phyloP scores from a whole-genome alignment of 2,329 filamentous ascomycete species.

The Sclerotinia borealis region DNA sequence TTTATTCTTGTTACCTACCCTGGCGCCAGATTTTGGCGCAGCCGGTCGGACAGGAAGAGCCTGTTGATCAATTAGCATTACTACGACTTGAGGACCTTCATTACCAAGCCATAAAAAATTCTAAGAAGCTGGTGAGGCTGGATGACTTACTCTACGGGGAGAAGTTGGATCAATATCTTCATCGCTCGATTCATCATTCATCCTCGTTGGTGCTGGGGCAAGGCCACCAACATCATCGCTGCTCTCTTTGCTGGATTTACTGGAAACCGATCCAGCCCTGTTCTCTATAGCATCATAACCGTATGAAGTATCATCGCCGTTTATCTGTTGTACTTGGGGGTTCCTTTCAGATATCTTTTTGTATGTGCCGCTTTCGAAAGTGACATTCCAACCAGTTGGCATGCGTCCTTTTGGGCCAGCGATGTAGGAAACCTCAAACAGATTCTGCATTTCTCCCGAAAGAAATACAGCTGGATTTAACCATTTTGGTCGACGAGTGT shows the following conservation, averaged over 20 bases:
- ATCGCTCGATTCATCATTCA: constrained; percentile 55
- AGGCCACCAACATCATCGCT: constrained; percentile 40
- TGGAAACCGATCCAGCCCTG: constrained; percentile 37
- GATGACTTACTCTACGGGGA: constrained; percentile 1
- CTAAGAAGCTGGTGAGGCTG: neutral
- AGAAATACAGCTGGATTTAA: constrained; percentile 51
- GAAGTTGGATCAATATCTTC: constrained; percentile 28
- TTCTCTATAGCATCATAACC: constrained; percentile 23
- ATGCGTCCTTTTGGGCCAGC: constrained; percentile 50
- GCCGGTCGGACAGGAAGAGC: constrained; percentile 30
- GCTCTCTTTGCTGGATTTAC: constrained; percentile 32
- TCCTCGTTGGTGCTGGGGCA: constrained; percentile 40
- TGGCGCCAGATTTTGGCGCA: constrained; percentile 21
- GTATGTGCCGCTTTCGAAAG: constrained; percentile 54
- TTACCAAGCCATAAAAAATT: neutral
- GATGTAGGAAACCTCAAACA: constrained; percentile 74
- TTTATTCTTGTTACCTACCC: constrained; percentile 29
- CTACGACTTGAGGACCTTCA: neutral
- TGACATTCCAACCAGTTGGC: constrained; percentile 62
- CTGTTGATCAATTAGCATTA: constrained; percentile 28
- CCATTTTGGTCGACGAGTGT: constrained; percentile 44
- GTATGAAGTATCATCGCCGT: constrained; percentile 16
- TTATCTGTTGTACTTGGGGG: constrained; percentile 20
- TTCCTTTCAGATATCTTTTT: constrained; percentile 44
- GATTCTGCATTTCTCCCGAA: constrained; percentile 54